A percentile compares a stretch with the other conserved stretches of the same genome.
Evolutionary conservation across 805 yeast species (phyloP).

Genomic region (Metschnikowia aberdeeniae): DNA sequence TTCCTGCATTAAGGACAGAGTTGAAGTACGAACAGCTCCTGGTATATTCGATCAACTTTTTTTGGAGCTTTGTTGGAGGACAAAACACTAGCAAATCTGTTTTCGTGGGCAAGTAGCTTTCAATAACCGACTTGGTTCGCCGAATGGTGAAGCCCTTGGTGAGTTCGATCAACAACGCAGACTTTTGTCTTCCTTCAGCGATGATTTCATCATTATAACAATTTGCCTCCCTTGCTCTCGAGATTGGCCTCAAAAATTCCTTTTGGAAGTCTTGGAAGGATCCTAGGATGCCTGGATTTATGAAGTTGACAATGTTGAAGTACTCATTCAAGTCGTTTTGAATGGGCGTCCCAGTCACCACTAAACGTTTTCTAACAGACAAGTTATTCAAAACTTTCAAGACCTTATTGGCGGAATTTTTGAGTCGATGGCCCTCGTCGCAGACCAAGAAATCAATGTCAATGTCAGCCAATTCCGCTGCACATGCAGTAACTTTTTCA

Average conservation of each 20-base stretch:
- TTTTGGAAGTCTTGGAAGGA: slow-evolving; percentile 53
- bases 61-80: slow-evolving; percentile 65
- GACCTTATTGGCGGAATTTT: slow-evolving; percentile 68
- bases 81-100: slow-evolving; percentile 76
- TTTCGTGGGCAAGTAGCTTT: slow-evolving; percentile 62
- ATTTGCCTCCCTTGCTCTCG: slow-evolving; percentile 59
- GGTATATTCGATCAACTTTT: slow-evolving; percentile 50
- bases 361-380: slow-evolving; percentile 51
- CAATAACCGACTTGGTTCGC: slow-evolving; percentile 57
- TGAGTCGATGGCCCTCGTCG: slow-evolving; percentile 94
- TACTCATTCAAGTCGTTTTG: slow-evolving; percentile 89
- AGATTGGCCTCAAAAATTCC: slow-evolving; percentile 65
- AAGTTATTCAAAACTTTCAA: slow-evolving; percentile 57
- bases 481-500: slow-evolving; percentile 64
- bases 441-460: slow-evolving; percentile 72
- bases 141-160: slow-evolving; percentile 70
- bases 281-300: slow-evolving; percentile 82
- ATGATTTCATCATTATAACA: slow-evolving; percentile 48
- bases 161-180: slow-evolving; percentile 58
- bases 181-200: slow-evolving; percentile 55
- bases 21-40: slow-evolving; percentile 34
- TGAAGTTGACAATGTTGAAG: slow-evolving; percentile 72
- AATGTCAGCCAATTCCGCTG: slow-evolving; percentile 45
- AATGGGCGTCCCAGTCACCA: slow-evolving; percentile 88
- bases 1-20: slow-evolving; percentile 24